Evolutionary conservation across 108 stramenopile species (phyloP), one percentile per base, ranked within the genome.

Genomic region (Cyclotella choctawhatcheeana): DNA sequence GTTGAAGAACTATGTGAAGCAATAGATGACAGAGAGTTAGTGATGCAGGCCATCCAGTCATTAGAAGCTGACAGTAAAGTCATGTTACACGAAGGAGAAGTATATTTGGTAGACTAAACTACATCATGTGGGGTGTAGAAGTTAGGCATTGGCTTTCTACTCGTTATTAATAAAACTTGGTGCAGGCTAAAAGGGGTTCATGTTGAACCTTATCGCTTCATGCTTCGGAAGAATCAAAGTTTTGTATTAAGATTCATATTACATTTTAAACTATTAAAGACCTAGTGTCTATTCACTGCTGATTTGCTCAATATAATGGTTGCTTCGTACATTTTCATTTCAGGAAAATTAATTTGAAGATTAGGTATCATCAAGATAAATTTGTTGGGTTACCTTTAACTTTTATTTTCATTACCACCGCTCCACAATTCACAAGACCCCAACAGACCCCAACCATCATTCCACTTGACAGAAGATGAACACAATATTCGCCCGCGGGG

Each of bases 51-150:
- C 29, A 53, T 88, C n/a, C 65, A 78, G 61, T 64, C 75, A 47
- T 55, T 92, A 63, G 85, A 76, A 32, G 64, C 71, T 12, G 87
- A 92, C 34, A 82, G 82, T 5, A 75, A 67, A 43, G 59, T 92
- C 14, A 79, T 86, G 74, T 50, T 67, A 0, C 65, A 69, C 25
- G 88, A 88, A n/a, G 87, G 74, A 21, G 62, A 64, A 44, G 53
- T 78, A 18, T 71, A 78, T 44, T 43, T 51, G 31, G 44, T 71
- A 55, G 74, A 76, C 48, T 76, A 50, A 52, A 56, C 17, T n/a
- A n/a, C n/a, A n/a, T n/a, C n/a, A n/a, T n/a, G n/a, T n/a, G n/a
- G n/a, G n/a, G n/a, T n/a, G n/a, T n/a, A n/a, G n/a, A n/a, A n/a
- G n/a, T n/a, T n/a, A n/a, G n/a, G n/a, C n/a, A n/a, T n/a, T n/a